phyloP scores from a whole-genome alignment of 1,139 yeast genomes.

The Debaryomycetaceae sp. region DNA sequence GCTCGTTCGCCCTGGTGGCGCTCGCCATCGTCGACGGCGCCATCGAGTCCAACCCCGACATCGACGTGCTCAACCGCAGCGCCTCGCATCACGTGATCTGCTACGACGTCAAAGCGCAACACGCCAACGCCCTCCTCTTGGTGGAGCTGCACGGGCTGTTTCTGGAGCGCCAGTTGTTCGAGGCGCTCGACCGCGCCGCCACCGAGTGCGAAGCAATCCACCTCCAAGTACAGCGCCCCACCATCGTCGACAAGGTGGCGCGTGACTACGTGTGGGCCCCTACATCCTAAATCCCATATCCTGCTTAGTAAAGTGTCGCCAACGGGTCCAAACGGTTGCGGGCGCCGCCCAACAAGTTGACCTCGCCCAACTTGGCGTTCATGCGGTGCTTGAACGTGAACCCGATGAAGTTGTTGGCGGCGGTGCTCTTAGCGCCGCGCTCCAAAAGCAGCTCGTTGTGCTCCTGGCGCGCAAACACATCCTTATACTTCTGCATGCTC shows the following conservation, averaged over 20 bases:
- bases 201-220: constrained; percentile 43
- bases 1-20: constrained; percentile 56
- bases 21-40: constrained; percentile 26
- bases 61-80: constrained; percentile 34
- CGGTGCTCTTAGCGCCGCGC: constrained; percentile 36
- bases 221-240: constrained; percentile 39
- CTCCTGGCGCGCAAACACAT: constrained; percentile 85
- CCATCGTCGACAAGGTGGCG: constrained; percentile 44
- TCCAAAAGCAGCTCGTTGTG: constrained; percentile 81
- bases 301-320: constrained; percentile 38
- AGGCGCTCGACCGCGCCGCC: constrained; percentile 46
- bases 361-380: constrained; percentile 46
- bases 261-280: constrained; percentile 56
- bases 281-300: background rate
- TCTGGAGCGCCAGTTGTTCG: constrained; percentile 49
- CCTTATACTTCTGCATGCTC: constrained; percentile 97
- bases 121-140: constrained; percentile 52
- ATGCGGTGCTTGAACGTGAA: constrained; percentile 91
- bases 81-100: constrained; percentile 66
- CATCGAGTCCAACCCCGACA: constrained; percentile 39
- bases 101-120: constrained; percentile 50
- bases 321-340: constrained; percentile 36
- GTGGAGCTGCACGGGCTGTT: constrained; percentile 74
- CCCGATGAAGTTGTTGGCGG: constrained; percentile 77
- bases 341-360: constrained; percentile 30